phyloP scores from a whole-genome alignment of 352 stramenopile genomes.

The Synura sp. region DNA sequence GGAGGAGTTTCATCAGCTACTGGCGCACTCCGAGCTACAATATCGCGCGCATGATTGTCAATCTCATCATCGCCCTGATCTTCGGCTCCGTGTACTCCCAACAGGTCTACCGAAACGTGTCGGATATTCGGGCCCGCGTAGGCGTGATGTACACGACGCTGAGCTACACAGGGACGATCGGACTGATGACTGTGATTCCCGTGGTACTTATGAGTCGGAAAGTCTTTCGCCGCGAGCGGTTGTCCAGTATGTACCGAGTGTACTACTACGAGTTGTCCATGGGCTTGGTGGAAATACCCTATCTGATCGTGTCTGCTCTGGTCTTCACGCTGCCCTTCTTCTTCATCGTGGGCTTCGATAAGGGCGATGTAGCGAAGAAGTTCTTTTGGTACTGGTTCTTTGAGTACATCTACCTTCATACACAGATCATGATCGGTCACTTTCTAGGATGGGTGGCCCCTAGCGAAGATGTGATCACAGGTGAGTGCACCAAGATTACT shows the following conservation, averaged over 20 bases:
- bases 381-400: conserved; percentile 45
- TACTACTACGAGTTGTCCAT: conserved; percentile 67
- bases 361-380: neutral
- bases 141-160: conserved; percentile 74
- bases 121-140: conserved; percentile 45
- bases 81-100: conserved; percentile 65
- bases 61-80: conserved; percentile 65
- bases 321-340: conserved; percentile 18
- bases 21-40: conserved; percentile 79
- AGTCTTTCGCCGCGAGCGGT: conserved; percentile 82
- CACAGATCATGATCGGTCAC: conserved; percentile 53
- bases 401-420: conserved; percentile 53
- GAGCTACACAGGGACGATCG: conserved; percentile 68
- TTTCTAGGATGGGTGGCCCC: neutral
- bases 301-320: neutral
- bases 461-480: neutral
- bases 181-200: conserved; percentile 62
- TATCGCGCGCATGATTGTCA: conserved; percentile 65
- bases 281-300: conserved; percentile 61
- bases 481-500: conserved; percentile 44
- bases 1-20: conserved; percentile 59
- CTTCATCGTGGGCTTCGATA: conserved; percentile 32
- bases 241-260: conserved; percentile 76
- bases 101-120: conserved; percentile 40
- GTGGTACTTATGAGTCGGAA: conserved; percentile 69